Percentiles rank a stretch among this genome's conserved stretches.
These are phyloP conservation scores for Zalerion maritima DNA, from an alignment of 495 filamentous ascomycete genomes.

Conservation along the genomic window DNA sequence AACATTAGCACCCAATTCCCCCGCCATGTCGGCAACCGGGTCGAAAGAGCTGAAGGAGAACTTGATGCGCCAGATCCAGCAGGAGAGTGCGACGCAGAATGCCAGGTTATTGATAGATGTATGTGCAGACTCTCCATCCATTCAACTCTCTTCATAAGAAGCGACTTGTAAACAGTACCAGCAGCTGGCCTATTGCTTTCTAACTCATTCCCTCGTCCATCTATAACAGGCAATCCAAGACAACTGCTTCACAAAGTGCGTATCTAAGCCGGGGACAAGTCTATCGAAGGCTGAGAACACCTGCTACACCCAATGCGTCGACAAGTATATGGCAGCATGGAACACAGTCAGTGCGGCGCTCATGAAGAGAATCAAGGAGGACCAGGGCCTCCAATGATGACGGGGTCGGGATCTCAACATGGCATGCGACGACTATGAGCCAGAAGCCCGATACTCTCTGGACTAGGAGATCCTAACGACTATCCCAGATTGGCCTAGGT, in stretches of 20 bases:
- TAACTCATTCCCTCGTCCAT: too few relatives aligned
- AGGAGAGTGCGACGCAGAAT: conserved; percentile 53
- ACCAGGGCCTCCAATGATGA: too few relatives aligned
- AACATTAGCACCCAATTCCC: conserved; percentile 14
- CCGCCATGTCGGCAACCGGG: conserved; percentile 14
- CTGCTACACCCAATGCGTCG: conserved; percentile 82
- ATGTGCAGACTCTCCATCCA: too few relatives aligned
- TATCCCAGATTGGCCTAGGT: too few relatives aligned
- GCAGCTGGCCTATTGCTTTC: too few relatives aligned
- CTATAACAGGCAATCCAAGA: conserved; percentile 94
- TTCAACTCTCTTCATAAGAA: too few relatives aligned
- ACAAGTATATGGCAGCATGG: conserved; percentile 95
- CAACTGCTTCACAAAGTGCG: conserved; percentile 88
- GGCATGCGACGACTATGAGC: too few relatives aligned
- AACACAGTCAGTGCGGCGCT: conserved; percentile 69
- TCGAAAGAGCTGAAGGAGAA: conserved; percentile 40
- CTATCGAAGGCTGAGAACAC: conserved; percentile 57
- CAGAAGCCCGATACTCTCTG: too few relatives aligned
- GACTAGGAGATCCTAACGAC: too few relatives aligned
- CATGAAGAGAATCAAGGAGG: conserved; percentile 54
- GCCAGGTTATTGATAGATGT: conserved; percentile 50
- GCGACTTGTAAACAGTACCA: too few relatives aligned
- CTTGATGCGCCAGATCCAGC: conserved; percentile 49
- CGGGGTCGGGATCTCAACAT: too few relatives aligned
- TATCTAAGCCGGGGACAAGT: conserved; percentile 68